Evolutionary conservation across 805 yeast species (phyloP).

Genomic region (Kluyveromyces wickerhamii): DNA sequence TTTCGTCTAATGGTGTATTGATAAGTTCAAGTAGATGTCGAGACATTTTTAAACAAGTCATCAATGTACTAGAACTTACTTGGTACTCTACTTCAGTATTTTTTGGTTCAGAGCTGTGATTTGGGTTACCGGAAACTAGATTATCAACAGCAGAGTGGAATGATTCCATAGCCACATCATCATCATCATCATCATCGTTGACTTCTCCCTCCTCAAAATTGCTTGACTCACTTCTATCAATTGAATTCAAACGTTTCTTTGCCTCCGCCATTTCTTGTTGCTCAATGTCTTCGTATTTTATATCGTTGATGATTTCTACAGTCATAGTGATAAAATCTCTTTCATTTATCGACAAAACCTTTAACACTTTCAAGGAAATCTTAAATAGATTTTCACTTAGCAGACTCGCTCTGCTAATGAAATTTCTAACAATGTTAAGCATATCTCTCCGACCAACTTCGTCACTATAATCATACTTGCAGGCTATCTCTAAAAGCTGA

Average conservation of each 20-base stretch:
- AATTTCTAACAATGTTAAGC: slow-evolving; percentile 48
- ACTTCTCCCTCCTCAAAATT: slow-evolving; percentile 11
- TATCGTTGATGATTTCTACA: slow-evolving; percentile 79
- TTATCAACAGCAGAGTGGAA: slow-evolving; percentile 41
- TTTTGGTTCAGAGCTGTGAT: slow-evolving; percentile 11
- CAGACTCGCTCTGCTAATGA: slow-evolving; percentile 47
- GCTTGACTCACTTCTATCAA: slow-evolving; percentile 23
- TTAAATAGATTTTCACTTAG: slow-evolving; percentile 47
- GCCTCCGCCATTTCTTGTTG: slow-evolving; percentile 27
- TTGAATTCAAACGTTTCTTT: slow-evolving; percentile 7
- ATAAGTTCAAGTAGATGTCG: slow-evolving; percentile 62
- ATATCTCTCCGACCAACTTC: slow-evolving; percentile 82
- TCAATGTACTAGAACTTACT: slow-evolving; percentile 36
- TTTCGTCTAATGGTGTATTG: slow-evolving; percentile 55
- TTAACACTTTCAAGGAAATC: slow-evolving; percentile 55
- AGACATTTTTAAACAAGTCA: slow-evolving; percentile 61
- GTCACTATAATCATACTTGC: slow-evolving; percentile 76
- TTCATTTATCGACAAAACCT: slow-evolving; percentile 66
- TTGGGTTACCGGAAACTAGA: slow-evolving; percentile 23
- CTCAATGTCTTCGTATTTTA: slow-evolving; percentile 56
- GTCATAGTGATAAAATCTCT: slow-evolving; percentile 78
- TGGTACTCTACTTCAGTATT: slow-evolving; percentile 25
- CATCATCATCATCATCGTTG: slow-evolving; percentile 24
- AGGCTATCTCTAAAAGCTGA: slow-evolving; percentile 61
- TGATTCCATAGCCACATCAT: slow-evolving; percentile 34